A percentile compares a stretch with the other conserved stretches of the same genome.
phyloP scores from a whole-genome alignment of 1,139 yeast species.

The Hansenula sp. region DNA sequence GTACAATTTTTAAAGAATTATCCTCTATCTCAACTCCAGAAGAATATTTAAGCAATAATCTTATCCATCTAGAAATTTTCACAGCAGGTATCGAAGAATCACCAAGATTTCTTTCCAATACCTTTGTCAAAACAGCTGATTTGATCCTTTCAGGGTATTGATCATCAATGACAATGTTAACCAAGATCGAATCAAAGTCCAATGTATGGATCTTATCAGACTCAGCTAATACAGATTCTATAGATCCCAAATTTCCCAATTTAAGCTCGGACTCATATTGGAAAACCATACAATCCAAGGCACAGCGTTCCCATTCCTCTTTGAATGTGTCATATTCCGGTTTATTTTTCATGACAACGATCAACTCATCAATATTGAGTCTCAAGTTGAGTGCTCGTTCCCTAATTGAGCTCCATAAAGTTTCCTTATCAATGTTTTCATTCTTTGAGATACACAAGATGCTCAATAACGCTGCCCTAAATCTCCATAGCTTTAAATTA shows the following conservation, averaged over 20 bases:
- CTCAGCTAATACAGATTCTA: constrained; percentile 13
- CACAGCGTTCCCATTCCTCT: constrained; percentile 12
- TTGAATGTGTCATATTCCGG: constrained; percentile 8
- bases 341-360: constrained; percentile 6
- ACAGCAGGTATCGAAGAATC: constrained; percentile 4
- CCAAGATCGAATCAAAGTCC: constrained; percentile 14
- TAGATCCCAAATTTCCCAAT: constrained; percentile 11
- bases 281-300: constrained; percentile 14
- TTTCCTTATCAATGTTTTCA: constrained; percentile 4
- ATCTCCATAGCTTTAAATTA: constrained; percentile 15
- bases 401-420: constrained; percentile 11
- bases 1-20: constrained; percentile 5
- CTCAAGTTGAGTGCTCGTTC: constrained; percentile 12
- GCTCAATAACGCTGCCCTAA: constrained; percentile 11
- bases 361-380: constrained; percentile 15
- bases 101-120: constrained; percentile 13
- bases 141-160: constrained; percentile 7
- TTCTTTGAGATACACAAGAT: constrained; percentile 15
- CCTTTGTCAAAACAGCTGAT: constrained; percentile 1
- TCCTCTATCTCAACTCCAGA: constrained; percentile 4
- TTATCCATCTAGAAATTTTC: constrained; percentile 16
- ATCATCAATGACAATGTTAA: constrained; percentile 10
- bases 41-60: constrained; percentile 12
- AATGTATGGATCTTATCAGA: constrained; percentile 4
- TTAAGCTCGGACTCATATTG: constrained; percentile 18